phyloP scores from a whole-genome alignment of 345 rosid genomes.

The Brassica napus region Da-Ae NC_063447.1:51194001-51194500 shows the following conservation, averaged over 20 bases:
- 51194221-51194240: conserved; percentile 2
- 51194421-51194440: background rate
- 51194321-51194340: background rate
- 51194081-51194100: background rate
- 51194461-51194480: background rate
- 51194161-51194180: background rate
- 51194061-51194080: background rate
- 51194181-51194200: conserved; percentile 7
- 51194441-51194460: background rate
- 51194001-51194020: background rate
- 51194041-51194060: background rate
- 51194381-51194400: conserved; percentile 1
- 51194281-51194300: background rate
- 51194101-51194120: background rate
- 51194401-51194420: background rate
- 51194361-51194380: conserved; percentile 25
- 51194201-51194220: conserved; percentile 16
- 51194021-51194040: background rate
- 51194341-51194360: background rate
- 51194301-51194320: background rate
- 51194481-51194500: conserved; percentile 8
- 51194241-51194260: conserved; percentile 5
- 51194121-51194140: conserved; percentile 10
- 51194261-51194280: background rate
- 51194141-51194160: background rate